Percentiles rank a stretch among this genome's conserved stretches.
Evolutionary conservation across 2,329 filamentous ascomycete species (phyloP).

Genomic region (Aaosphaeria arxii): DNA sequence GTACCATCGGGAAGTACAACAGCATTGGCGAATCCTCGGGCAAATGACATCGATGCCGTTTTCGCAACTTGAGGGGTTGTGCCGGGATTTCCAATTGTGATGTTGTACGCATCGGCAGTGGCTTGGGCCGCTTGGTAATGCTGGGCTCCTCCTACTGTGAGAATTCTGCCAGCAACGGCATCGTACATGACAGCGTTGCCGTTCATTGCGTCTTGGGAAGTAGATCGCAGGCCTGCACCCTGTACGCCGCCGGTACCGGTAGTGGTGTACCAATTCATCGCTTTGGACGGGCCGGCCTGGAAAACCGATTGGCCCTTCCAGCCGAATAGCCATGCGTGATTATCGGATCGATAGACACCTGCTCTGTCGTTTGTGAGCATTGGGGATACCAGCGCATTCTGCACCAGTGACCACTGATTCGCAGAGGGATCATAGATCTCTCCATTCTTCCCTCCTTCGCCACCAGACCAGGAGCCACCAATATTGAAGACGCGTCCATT

Average conservation of each 20-base stretch:
- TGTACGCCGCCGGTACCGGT: constrained; percentile 40
- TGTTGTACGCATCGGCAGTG: constrained; percentile 47
- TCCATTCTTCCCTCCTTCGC: constrained; percentile 51
- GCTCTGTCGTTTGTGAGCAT: constrained; percentile 51
- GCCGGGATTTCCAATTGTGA: constrained; percentile 44
- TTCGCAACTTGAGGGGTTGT: constrained; percentile 15
- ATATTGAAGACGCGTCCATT: constrained; percentile 58
- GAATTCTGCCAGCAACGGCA: constrained; percentile 52
- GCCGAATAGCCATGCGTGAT: constrained; percentile 54
- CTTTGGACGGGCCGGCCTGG: constrained; percentile 54
- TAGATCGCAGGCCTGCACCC: constrained; percentile 44
- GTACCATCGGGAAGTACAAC: constrained; percentile 33
- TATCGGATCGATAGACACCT: constrained; percentile 48
- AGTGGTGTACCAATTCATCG: constrained; percentile 58
- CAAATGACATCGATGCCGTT: constrained; percentile 22
- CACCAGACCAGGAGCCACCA: constrained; percentile 57
- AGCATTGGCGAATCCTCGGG: constrained; percentile 23
- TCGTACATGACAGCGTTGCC: constrained; percentile 59
- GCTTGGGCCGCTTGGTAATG: constrained; percentile 46
- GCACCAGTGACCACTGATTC: constrained; percentile 48
- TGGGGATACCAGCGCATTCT: constrained; percentile 43
- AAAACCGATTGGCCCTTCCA: constrained; percentile 51
- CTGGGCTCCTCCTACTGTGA: constrained; percentile 50
- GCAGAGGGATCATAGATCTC: constrained; percentile 45
- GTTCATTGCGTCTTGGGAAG: constrained; percentile 53